A percentile compares a stretch with the other conserved stretches of the same genome.
phyloP scores from a whole-genome alignment of 345 rosid species.

The Syzygium jambos region DNA sequence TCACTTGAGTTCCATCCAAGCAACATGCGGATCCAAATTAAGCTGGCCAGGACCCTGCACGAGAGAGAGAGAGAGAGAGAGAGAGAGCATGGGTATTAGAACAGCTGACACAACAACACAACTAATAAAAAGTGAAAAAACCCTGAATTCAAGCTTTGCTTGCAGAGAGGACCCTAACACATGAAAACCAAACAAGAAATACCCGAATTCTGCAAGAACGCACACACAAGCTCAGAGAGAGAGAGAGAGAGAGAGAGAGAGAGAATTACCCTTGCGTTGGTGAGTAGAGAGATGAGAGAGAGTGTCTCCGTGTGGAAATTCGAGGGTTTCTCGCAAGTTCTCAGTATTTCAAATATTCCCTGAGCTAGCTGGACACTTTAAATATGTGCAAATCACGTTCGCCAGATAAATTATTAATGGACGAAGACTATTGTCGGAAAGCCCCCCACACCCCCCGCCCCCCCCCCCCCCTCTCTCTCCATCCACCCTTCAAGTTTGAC shows the following conservation, averaged over 20 bases:
- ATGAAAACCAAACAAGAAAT: not conserved
- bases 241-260: not conserved
- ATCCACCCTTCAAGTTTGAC: not conserved
- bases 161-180: not conserved
- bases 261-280: not conserved
- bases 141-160: not conserved
- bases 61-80: not conserved
- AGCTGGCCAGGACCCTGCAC: not conserved
- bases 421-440: conserved; percentile 19
- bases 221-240: not conserved
- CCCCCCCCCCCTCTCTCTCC: not conserved
- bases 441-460: not conserved
- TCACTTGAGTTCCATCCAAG: not conserved
- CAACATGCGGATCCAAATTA: not conserved
- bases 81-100: not conserved
- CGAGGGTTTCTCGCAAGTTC: not conserved
- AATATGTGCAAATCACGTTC: not conserved
- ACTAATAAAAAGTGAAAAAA: not conserved
- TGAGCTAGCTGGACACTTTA: not conserved
- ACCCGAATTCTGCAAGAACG: not conserved
- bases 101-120: not conserved
- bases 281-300: not conserved
- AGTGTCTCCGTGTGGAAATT: not conserved
- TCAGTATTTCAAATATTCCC: conserved; percentile 11
- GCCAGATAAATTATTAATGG: not conserved